Conservation (phyloP, 106 monocot genomes). For the Apostasia ramifera region DNA sequence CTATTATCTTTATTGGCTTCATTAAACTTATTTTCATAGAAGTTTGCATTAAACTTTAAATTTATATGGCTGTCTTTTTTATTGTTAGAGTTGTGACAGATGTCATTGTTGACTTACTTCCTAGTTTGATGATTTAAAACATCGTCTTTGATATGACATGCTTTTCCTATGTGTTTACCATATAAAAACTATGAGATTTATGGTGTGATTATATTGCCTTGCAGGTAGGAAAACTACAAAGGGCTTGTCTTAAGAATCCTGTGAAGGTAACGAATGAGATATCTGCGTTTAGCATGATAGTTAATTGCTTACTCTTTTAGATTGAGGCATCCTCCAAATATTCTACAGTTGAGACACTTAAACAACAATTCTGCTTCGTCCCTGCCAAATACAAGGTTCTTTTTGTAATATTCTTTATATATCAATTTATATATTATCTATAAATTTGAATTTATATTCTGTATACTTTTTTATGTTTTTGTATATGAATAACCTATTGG, state of each 20-base stretch:
- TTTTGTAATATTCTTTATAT: background rate
- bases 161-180: too few relatives aligned
- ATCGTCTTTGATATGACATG: too few relatives aligned
- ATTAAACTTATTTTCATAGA: too few relatives aligned
- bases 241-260: conserved; percentile 90
- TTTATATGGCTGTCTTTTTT: too few relatives aligned
- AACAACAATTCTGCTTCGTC: conserved; percentile 56
- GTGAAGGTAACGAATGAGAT: conserved; percentile 53
- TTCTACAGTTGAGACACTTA: conserved; percentile 88
- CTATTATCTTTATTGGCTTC: too few relatives aligned
- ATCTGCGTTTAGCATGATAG: background rate
- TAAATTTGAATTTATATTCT: too few relatives aligned
- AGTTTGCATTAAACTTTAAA: too few relatives aligned
- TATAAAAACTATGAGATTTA: background rate
- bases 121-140: too few relatives aligned
- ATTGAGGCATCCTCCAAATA: conserved; percentile 86
- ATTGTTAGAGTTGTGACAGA: too few relatives aligned
- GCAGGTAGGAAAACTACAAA: conserved; percentile 85
- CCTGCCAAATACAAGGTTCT: conserved; percentile 89
- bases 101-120: too few relatives aligned
- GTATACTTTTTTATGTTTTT: too few relatives aligned
- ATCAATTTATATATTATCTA: background rate
- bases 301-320: conserved; percentile 25
- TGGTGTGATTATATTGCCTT: conserved; percentile 2
- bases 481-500: too few relatives aligned